These are phyloP conservation scores for Boechera stricta DNA, from an alignment of 345 rosid genomes.

Conservation along the genomic window DNA sequence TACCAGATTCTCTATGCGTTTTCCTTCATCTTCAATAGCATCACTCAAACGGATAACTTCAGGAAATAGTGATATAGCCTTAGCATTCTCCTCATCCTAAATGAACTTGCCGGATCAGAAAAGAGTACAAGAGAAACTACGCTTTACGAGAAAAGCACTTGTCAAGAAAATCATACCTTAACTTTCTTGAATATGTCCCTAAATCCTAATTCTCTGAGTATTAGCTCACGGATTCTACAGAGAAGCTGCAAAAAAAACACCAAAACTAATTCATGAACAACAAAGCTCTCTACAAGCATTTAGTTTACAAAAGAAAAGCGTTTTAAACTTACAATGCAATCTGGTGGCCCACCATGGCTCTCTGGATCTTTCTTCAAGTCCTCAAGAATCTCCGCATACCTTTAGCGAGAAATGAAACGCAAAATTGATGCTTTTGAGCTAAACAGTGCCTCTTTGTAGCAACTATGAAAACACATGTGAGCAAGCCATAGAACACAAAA, in stretches of 20 bases:
- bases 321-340: constrained; percentile 69
- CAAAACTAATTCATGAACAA: constrained; percentile 25
- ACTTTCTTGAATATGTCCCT: constrained; percentile 97
- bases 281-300: constrained; percentile 13
- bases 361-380: constrained; percentile 97
- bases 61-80: constrained; percentile 85
- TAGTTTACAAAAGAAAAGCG: not conserved
- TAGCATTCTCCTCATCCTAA: constrained; percentile 97
- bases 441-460: not conserved
- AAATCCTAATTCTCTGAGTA: constrained; percentile 93
- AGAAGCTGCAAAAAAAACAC: constrained; percentile 60
- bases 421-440: not conserved
- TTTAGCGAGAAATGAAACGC: constrained; percentile 27
- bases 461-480: constrained; percentile 6
- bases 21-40: constrained; percentile 69
- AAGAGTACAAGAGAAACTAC: not conserved
- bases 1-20: constrained; percentile 73
- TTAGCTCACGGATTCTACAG: constrained; percentile 83
- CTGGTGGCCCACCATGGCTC: constrained; percentile 95
- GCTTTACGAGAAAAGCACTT: not conserved
- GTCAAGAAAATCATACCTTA: constrained; percentile 57
- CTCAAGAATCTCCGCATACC: constrained; percentile 83
- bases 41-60: constrained; percentile 78
- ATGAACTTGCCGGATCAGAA: constrained; percentile 24
- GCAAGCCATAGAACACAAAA: constrained; percentile 4